Evolutionary conservation across 2,329 filamentous ascomycete genomes (phyloP).

Genomic region (Pseudogymnoascus sp.): DNA sequence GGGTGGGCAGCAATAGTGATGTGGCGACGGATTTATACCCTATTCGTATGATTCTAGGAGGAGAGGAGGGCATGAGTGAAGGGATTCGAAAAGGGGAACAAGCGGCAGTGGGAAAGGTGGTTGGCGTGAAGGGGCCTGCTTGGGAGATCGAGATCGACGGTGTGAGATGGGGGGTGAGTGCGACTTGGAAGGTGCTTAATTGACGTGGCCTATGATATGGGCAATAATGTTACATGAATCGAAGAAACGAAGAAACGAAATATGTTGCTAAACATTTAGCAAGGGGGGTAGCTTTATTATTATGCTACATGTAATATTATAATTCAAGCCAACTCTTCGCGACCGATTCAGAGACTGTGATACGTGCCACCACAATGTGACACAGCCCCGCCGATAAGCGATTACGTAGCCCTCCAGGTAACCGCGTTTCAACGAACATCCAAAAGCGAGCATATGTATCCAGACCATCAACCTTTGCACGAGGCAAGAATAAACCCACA

Average conservation of each 20-base stretch:
- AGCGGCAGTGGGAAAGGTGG: conserved; percentile 19
- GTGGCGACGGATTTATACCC: conserved; percentile 2
- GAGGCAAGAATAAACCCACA: not conserved
- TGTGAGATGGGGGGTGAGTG: conserved; percentile 28
- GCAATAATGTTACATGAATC: not conserved
- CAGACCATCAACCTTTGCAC: not conserved
- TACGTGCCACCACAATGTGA: not conserved
- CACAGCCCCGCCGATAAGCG: conserved; percentile 4
- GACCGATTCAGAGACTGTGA: not conserved
- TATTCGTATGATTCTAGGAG: conserved; percentile 25
- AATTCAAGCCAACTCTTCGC: not conserved
- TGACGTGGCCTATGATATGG: not conserved
- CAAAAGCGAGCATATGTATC: conserved; percentile 2
- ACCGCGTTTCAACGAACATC: not conserved
- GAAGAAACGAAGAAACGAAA: not conserved
- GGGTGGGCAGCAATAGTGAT: conserved; percentile 17
- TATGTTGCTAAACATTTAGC: not conserved
- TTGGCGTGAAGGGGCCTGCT: conserved; percentile 27
- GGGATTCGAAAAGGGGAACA: conserved; percentile 21
- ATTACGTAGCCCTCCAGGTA: conserved; percentile 6
- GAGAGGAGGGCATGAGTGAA: conserved; percentile 19
- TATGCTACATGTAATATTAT: not conserved
- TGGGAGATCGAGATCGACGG: conserved; percentile 27
- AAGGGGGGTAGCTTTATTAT: not conserved
- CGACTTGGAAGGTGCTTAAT: conserved; percentile 27